Conservation (phyloP, 768 basidiomycete genomes). For the Collybia sordida region DNA sequence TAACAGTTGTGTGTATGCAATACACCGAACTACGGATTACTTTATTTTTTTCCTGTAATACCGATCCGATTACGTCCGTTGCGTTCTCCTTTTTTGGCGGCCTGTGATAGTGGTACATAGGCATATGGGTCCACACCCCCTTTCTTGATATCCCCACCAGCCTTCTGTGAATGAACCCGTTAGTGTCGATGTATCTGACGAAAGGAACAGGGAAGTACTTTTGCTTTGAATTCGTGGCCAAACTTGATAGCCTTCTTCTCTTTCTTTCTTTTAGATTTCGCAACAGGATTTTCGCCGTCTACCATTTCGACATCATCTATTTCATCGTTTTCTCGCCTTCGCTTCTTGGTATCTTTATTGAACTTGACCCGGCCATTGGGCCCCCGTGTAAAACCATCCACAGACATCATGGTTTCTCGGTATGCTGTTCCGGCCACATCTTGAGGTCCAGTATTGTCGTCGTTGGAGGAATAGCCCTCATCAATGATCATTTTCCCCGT, state of each 20-base stretch:
- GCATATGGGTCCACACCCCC: constrained; percentile 89
- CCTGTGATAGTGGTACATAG: constrained; percentile 83
- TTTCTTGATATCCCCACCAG: constrained; percentile 91
- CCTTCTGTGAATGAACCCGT: constrained; percentile 56
- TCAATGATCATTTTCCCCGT: constrained; percentile 80
- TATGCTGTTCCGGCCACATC: constrained; percentile 80
- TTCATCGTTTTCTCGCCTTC: constrained; percentile 68
- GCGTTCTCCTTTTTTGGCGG: constrained; percentile 62
- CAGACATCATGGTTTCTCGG: constrained; percentile 76
- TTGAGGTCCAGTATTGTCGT: constrained; percentile 35
- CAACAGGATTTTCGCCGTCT: constrained; percentile 52
- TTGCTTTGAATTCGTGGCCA: constrained; percentile 95
- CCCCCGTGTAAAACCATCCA: constrained; percentile 88
- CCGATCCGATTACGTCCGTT: constrained; percentile 43
- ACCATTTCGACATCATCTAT: constrained; percentile 75
- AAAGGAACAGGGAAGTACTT: constrained; percentile 46
- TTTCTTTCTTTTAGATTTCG: constrained; percentile 53
- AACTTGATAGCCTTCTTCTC: constrained; percentile 44
- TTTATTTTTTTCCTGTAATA: constrained; percentile 61
- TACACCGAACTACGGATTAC: constrained; percentile 5
- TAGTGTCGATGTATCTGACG: constrained; percentile 8
- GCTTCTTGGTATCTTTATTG: constrained; percentile 96
- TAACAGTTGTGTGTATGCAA: constrained; percentile 12
- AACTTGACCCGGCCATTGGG: constrained; percentile 87
- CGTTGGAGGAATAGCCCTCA: constrained; percentile 50